Base-by-base conservation (phyloP, 1,139 yeast genomes). In the Groenewaldozyma sp. region DNA sequence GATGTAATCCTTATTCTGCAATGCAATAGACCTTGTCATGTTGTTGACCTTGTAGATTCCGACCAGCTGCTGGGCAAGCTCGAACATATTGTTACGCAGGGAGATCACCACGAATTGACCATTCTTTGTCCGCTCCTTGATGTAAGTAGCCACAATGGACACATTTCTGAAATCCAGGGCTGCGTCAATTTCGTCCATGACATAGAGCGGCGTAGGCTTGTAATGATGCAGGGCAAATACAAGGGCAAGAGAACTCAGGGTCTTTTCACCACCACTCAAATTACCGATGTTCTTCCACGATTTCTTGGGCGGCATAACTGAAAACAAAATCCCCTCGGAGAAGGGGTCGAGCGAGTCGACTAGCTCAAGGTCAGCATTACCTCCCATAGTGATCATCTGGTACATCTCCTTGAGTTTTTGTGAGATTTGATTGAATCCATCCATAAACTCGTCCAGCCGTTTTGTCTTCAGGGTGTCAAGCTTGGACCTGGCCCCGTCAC, bases 131-230 rank as follows among this genome's bases (percentile, higher is more conserved):
- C 96, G 71, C 53, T 91, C 96, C 56, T 87, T 88, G 58, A 93
- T 93, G 58, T 93, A 93, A 55, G 88, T 88, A 3, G 98, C 99
- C 41, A 93, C 95, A 63, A 91, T 91, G 11, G 95, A 84, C 36
- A 93, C 98, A 55, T 93, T 93, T 58, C 97, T 70, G 64, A 91
- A 93, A 65, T 93, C 99, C 51, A 93, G 71, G 1, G 99, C 99
- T 0, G 99, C 99, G 65, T 93, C 99, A 52, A 93, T 91, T 64
- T 93, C 99, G 65, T 93, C 99, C 99, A 93, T 93, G 28, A 93
- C 98, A 58, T 93, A 93, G 36, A 93, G 65, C 5, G 99, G 98
- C 0, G 98, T 93, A 1, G 99, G 99, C 58, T 87, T 91, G 60
- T 86, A 93, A 52, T 83, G 84, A 59, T 93, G 98, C 34, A 93